phyloP scores from a whole-genome alignment of 2,329 filamentous ascomycete species.

The Clonostachys byssicola region DNA sequence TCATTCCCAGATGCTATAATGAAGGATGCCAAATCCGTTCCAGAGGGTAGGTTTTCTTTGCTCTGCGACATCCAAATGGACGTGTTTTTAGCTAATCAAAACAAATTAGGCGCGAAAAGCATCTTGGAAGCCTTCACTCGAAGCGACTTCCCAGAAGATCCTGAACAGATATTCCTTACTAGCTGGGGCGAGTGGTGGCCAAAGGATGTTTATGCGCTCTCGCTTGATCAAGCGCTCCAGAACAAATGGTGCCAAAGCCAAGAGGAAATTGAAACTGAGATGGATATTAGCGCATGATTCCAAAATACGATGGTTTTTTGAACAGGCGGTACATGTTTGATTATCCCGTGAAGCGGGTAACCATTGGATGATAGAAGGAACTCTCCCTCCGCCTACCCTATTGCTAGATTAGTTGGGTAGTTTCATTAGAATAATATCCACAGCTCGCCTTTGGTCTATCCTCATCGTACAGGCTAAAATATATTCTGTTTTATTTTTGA shows the following conservation, averaged over 20 bases:
- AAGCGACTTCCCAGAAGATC: conserved; percentile 43
- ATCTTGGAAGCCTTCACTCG: conserved; percentile 38
- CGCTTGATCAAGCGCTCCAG: conserved; percentile 40
- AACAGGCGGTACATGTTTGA: too few species aligned
- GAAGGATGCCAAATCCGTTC: conserved; percentile 41
- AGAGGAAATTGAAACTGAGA: conserved; percentile 42
- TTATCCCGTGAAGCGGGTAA: too few species aligned
- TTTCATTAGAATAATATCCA: too few species aligned
- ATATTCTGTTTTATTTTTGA: too few species aligned
- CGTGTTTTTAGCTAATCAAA: background rate
- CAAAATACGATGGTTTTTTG: too few species aligned
- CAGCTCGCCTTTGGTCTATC: too few species aligned
- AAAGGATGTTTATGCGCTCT: conserved; percentile 31
- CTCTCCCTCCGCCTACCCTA: too few species aligned
- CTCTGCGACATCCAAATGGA: background rate
- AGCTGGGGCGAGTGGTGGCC: conserved; percentile 55
- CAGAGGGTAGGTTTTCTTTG: conserved; percentile 28
- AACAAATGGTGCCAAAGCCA: conserved; percentile 45
- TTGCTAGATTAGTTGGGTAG: too few species aligned
- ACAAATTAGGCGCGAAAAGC: conserved; percentile 33
- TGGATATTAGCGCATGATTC: conserved; percentile 9
- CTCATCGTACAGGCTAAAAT: too few species aligned
- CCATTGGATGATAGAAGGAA: too few species aligned
- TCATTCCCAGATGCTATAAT: conserved; percentile 15
- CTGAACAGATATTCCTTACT: conserved; percentile 47